These are phyloP conservation scores for Marasmius fiardii DNA, from an alignment of 1,284 basidiomycete genomes.

Conservation along the genomic window DNA sequence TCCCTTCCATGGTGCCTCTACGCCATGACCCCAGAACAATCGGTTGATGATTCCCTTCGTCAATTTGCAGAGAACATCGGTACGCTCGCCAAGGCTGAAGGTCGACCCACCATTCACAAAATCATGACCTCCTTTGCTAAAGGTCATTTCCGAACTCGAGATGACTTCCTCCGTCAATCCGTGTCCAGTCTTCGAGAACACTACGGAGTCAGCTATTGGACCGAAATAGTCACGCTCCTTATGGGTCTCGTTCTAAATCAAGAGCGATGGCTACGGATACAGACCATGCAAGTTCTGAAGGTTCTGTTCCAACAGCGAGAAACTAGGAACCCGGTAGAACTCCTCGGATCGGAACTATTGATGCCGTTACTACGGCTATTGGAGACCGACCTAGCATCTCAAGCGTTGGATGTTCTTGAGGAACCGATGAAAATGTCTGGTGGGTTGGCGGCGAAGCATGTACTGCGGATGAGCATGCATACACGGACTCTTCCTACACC, in stretches of 20 bases:
- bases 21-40: conserved; percentile 64
- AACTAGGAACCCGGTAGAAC: conserved; percentile 69
- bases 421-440: conserved; percentile 80
- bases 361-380: conserved; percentile 88
- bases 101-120: conserved; percentile 73
- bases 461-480: conserved; percentile 86
- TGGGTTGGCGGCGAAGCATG: conserved; percentile 76
- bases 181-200: conserved; percentile 82
- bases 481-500: conserved; percentile 36
- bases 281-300: conserved; percentile 86
- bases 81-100: conserved; percentile 68
- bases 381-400: conserved; percentile 79
- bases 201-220: conserved; percentile 70
- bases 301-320: conserved; percentile 86
- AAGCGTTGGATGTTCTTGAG: conserved; percentile 90
- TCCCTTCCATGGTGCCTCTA: conserved; percentile 89
- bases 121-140: conserved; percentile 90
- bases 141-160: conserved; percentile 86
- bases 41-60: conserved; percentile 55
- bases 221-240: conserved; percentile 77
- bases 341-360: conserved; percentile 81
- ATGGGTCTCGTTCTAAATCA: conserved; percentile 86
- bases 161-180: conserved; percentile 92
- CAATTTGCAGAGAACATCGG: conserved; percentile 78
- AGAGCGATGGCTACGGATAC: conserved; percentile 79